Conservation (phyloP, 352 stramenopile genomes). For the Phytophthora citrophthora region DNA sequence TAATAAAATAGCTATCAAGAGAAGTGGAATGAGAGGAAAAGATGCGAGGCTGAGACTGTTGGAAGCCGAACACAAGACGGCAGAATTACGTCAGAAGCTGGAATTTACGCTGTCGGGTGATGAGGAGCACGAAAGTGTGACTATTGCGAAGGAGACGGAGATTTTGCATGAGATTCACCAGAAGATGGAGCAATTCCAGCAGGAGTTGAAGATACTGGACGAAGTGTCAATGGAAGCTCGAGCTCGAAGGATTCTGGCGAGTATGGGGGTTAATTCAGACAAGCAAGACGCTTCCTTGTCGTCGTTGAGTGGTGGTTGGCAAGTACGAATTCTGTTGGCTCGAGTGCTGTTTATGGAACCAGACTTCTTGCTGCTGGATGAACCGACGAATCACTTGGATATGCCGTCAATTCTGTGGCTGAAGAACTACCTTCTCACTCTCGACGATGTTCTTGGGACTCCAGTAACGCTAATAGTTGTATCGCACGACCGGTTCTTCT, state of each 20-base stretch:
- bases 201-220: conserved; percentile 52
- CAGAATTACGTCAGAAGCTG: conserved; percentile 34
- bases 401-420: conserved; percentile 98
- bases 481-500: conserved; percentile 93
- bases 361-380: conserved; percentile 93
- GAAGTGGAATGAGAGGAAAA: conserved; percentile 58
- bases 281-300: conserved; percentile 79
- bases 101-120: conserved; percentile 22
- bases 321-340: conserved; percentile 66
- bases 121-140: conserved; percentile 35
- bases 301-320: conserved; percentile 63
- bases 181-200: conserved; percentile 50
- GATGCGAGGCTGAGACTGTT: conserved; percentile 53
- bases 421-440: conserved; percentile 96
- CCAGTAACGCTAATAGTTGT: conserved; percentile 90
- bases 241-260: conserved; percentile 51
- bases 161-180: conserved; percentile 51
- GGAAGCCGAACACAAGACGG: conserved; percentile 47
- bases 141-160: conserved; percentile 32
- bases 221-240: conserved; percentile 61
- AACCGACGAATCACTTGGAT: conserved; percentile 96
- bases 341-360: conserved; percentile 76
- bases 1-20: conserved; percentile 64
- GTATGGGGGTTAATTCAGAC: conserved; percentile 75
- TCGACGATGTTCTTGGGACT: conserved; percentile 78